Percentiles rank a stretch among this genome's conserved stretches.
Evolutionary conservation across 257 asterid genomes (phyloP).

Genomic region (Haberlea rhodopensis): DNA sequence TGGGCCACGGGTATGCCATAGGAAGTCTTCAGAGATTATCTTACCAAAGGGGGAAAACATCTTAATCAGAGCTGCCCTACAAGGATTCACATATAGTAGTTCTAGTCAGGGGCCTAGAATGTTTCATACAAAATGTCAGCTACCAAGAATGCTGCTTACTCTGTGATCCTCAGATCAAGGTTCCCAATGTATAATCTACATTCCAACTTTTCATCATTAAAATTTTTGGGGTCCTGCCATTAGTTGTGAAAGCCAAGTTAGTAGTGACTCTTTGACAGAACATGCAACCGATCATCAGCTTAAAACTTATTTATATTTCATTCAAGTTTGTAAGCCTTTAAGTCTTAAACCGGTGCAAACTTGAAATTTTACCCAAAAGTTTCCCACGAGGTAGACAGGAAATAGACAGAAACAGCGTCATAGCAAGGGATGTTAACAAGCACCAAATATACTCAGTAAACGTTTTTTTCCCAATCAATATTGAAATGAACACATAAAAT

Average conservation of each 20-base stretch:
- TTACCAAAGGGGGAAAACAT: constrained; percentile 85
- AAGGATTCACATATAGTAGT: constrained; percentile 6
- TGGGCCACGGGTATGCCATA: constrained; percentile 96
- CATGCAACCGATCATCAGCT: background rate
- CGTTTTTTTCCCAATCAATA: background rate
- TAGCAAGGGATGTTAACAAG: background rate
- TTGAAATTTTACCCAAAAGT: too few species aligned
- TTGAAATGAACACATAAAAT: background rate
- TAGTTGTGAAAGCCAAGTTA: background rate
- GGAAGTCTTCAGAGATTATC: constrained; percentile 74
- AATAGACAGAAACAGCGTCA: too few species aligned
- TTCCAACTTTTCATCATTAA: constrained; percentile 53
- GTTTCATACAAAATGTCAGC: constrained; percentile 1
- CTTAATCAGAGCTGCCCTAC: constrained; percentile 80
- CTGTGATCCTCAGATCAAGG: constrained; percentile 84
- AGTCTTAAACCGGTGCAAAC: too few species aligned
- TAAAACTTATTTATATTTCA: background rate
- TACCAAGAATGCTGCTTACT: constrained; percentile 33
- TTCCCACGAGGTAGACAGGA: too few species aligned
- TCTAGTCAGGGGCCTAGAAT: background rate
- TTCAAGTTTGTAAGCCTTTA: too few species aligned
- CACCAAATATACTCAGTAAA: background rate
- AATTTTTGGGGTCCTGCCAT: constrained; percentile 48
- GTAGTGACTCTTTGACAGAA: background rate
- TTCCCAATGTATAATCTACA: constrained; percentile 80